These are phyloP conservation scores for Camellia japonica DNA, from an alignment of 148 eudicot genomes.

Conservation along the genomic window DNA sequence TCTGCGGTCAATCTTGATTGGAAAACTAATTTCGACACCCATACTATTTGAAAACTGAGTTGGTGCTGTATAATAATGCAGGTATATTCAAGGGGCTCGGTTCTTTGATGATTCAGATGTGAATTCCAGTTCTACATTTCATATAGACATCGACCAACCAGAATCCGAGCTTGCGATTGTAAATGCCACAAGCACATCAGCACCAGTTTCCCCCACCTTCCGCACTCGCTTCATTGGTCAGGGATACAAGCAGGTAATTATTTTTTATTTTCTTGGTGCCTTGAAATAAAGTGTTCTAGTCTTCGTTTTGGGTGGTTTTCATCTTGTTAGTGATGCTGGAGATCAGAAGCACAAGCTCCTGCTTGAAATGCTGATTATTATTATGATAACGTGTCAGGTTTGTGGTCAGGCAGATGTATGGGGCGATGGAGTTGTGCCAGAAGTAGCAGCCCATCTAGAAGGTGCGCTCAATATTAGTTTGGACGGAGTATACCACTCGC, in stretches of 20 bases:
- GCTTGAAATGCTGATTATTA: neutral
- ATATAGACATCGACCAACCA: constrained; percentile 30
- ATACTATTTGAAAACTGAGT: neutral
- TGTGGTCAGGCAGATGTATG: constrained; percentile 93
- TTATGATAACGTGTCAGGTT: constrained; percentile 39
- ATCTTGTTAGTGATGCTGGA: constrained; percentile 1
- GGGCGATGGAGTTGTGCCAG: constrained; percentile 99
- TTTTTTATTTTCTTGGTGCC: neutral
- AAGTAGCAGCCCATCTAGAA: constrained; percentile 78
- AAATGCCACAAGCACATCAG: constrained; percentile 28
- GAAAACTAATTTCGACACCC: neutral
- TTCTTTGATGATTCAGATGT: constrained; percentile 37
- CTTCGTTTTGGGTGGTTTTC: neutral
- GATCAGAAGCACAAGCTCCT: neutral
- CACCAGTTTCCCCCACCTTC: constrained; percentile 43
- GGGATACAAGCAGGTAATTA: constrained; percentile 83
- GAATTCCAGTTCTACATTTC: constrained; percentile 18
- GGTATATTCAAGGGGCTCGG: constrained; percentile 77
- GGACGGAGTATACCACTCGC: constrained; percentile 94
- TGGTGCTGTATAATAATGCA: constrained; percentile 14
- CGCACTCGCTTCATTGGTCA: constrained; percentile 85
- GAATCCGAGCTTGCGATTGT: constrained; percentile 32
- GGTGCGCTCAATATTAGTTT: constrained; percentile 83
- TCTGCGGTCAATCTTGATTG: neutral
- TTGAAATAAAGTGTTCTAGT: neutral